These are phyloP conservation scores for Dendrocalamus sinicus DNA, from an alignment of 176 grass and related monocot species.

Conservation along the genomic window DNA sequence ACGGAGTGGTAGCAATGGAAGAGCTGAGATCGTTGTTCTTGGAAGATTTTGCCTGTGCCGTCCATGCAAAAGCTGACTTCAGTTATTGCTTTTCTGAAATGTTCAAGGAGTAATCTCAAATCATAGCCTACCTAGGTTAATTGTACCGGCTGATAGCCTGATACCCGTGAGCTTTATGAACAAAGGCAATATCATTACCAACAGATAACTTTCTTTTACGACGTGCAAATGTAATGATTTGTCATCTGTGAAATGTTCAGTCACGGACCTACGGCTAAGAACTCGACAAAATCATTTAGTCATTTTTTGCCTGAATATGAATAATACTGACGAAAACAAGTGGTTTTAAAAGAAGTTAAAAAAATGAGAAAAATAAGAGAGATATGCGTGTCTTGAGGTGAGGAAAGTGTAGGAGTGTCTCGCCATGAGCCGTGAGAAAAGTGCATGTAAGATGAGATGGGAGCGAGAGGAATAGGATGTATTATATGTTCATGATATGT, in stretches of 20 bases:
- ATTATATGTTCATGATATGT: no score
- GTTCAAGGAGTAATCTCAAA: background rate
- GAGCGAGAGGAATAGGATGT: no score
- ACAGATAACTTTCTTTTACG: background rate
- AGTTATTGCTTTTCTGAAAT: background rate
- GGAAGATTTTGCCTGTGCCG: constrained; percentile 17
- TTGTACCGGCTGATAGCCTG: background rate
- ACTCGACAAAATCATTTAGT: background rate
- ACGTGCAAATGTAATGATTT: background rate
- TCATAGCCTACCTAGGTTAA: background rate
- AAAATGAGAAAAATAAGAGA: no score
- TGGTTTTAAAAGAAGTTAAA: no score
- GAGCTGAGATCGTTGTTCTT: background rate
- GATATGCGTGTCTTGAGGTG: no score
- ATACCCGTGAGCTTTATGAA: background rate
- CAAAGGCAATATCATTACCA: background rate
- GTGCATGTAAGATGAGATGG: no score
- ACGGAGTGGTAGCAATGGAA: background rate
- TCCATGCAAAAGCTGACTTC: background rate
- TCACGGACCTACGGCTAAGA: no score
- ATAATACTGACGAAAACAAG: no score
- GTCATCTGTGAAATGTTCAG: background rate
- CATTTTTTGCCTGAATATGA: no score
- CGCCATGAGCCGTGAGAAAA: no score
- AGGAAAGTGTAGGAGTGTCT: no score